These are phyloP conservation scores for Macadamia tetraphylla DNA, from an alignment of 164 flowering plant genomes.

Conservation along the genomic window DNA sequence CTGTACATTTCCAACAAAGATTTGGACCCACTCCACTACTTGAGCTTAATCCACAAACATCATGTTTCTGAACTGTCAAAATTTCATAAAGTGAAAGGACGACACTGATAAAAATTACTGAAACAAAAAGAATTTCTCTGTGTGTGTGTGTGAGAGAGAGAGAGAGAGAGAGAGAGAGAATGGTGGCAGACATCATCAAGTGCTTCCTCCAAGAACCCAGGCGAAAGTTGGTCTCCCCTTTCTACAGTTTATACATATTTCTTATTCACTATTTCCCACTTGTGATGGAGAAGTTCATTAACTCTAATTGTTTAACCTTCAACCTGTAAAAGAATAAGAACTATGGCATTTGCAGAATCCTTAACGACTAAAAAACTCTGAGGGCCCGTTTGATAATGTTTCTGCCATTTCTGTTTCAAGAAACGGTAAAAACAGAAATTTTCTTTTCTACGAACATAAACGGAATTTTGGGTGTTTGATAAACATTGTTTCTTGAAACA, in stretches of 20 bases:
- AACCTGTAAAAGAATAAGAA: slow-evolving; percentile 47
- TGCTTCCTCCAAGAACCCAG: slow-evolving; percentile 94
- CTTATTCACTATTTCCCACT: slow-evolving; percentile 72
- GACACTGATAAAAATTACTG: too few species aligned
- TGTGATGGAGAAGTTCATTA: slow-evolving; percentile 67
- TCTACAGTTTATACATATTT: slow-evolving; percentile 67
- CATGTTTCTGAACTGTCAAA: too few species aligned
- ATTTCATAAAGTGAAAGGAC: too few species aligned
- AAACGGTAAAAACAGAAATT: too few species aligned
- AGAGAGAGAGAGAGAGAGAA: background rate
- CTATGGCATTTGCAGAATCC: background rate
- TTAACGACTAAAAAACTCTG: background rate
- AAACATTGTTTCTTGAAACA: too few species aligned
- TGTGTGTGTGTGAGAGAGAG: too few species aligned
- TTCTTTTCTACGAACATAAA: too few species aligned
- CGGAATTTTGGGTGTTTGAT: too few species aligned
- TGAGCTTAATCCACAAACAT: too few species aligned
- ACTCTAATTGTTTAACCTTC: slow-evolving; percentile 82
- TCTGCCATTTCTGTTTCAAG: too few species aligned
- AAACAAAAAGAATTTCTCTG: too few species aligned
- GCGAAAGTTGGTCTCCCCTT: slow-evolving; percentile 84
- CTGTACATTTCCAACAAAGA: background rate
- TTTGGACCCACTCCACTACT: background rate
- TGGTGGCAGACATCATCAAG: slow-evolving; percentile 67
- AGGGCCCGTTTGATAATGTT: too few species aligned